Evolutionary conservation across 441 rosid genomes (phyloP).

Genomic region (Melastoma candidum): DNA sequence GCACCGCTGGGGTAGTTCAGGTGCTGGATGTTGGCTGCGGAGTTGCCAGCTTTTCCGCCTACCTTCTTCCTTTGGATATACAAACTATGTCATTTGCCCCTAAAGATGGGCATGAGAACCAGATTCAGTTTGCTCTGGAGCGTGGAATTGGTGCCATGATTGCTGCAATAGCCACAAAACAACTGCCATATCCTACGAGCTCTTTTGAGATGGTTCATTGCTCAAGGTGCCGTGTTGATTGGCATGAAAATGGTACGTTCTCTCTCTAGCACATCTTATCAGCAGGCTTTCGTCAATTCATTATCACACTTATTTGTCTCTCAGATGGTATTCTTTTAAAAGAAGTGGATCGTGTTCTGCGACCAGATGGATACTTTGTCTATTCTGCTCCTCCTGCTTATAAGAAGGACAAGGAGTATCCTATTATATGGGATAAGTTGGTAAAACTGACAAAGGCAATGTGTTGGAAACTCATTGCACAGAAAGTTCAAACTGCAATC

Average conservation of each 20-base stretch:
- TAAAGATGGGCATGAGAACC: slow-evolving; percentile 89
- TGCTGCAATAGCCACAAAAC: slow-evolving; percentile 75
- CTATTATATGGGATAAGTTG: slow-evolving; percentile 72
- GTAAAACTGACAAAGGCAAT: slow-evolving; percentile 59
- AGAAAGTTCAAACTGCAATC: slow-evolving; percentile 78
- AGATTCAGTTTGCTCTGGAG: slow-evolving; percentile 95
- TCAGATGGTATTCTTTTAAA: slow-evolving; percentile 86
- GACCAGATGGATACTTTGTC: slow-evolving; percentile 75
- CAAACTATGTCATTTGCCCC: slow-evolving; percentile 97
- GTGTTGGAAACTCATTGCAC: slow-evolving; percentile 95
- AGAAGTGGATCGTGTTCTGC: slow-evolving; percentile 75
- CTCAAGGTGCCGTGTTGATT: slow-evolving; percentile 94
- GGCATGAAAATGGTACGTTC: slow-evolving; percentile 84
- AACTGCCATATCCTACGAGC: slow-evolving; percentile 72
- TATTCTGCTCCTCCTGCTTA: slow-evolving; percentile 95
- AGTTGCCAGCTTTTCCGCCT: slow-evolving; percentile 95
- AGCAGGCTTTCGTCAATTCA: not conserved
- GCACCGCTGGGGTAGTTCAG: slow-evolving; percentile 77
- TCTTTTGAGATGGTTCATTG: slow-evolving; percentile 98
- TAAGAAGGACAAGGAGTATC: slow-evolving; percentile 67
- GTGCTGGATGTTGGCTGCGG: slow-evolving; percentile 97
- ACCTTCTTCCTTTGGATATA: slow-evolving; percentile 72
- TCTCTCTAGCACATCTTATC: slow-evolving; percentile 6
- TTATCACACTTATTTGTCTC: slow-evolving; percentile 14
- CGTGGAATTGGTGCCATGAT: slow-evolving; percentile 91